Percentiles rank a stretch among this genome's conserved stretches.
Evolutionary conservation across 106 monocot genomes (phyloP).

Genomic region (Phalaenopsis aphrodite): DNA sequence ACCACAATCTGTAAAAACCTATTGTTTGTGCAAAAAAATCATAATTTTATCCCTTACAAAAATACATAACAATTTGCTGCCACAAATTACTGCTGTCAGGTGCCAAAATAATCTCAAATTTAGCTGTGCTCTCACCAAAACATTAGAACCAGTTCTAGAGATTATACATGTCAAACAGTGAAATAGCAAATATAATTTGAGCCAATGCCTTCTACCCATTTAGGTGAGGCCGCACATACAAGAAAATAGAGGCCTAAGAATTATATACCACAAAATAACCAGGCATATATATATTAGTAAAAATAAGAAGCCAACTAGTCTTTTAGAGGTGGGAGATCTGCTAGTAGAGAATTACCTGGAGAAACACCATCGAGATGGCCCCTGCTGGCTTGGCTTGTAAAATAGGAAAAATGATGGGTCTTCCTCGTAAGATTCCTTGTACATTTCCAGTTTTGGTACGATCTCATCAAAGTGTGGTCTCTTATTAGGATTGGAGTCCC

Average conservation of each 20-base stretch:
- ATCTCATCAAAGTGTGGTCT: slow-evolving; percentile 80
- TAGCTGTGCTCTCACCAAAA: too few relatives aligned
- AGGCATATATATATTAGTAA: not conserved
- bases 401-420: slow-evolving; percentile 61
- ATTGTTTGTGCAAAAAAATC: too few relatives aligned
- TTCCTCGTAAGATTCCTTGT: slow-evolving; percentile 35
- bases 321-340: slow-evolving; percentile 20
- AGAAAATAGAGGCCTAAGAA: not conserved
- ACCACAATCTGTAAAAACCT: too few relatives aligned
- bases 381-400: slow-evolving; percentile 38
- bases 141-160: too few relatives aligned
- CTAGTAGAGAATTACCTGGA: slow-evolving; percentile 22
- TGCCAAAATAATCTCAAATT: too few relatives aligned
- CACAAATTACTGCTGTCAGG: too few relatives aligned
- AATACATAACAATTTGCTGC: too few relatives aligned
- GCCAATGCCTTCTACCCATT: not conserved
- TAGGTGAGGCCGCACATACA: not conserved
- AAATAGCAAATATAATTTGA: too few relatives aligned
- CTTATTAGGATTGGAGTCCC: slow-evolving; percentile 67
- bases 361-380: slow-evolving; percentile 28
- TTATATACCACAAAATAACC: not conserved
- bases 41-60: too few relatives aligned
- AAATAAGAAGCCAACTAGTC: not conserved
- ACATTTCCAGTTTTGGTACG: slow-evolving; percentile 57
- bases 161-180: too few relatives aligned